Conservation (phyloP, 495 filamentous ascomycete genomes). For the Penicilliopsis zonata region DNA sequence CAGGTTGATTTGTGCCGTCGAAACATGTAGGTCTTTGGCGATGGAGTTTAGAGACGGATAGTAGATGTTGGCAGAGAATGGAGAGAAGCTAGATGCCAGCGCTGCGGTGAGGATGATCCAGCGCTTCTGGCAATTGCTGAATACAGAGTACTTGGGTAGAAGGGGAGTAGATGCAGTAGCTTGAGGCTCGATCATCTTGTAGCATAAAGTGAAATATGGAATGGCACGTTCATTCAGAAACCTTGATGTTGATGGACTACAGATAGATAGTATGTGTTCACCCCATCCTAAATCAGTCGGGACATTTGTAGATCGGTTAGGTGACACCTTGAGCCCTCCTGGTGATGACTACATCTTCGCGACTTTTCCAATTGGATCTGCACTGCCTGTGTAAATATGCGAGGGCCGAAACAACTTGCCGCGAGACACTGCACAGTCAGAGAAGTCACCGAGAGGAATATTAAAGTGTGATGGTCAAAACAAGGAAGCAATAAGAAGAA, state of each 20-base stretch:
- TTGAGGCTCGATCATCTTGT: background rate
- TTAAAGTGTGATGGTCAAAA: background rate
- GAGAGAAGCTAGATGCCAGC: conserved; percentile 20
- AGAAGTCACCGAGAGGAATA: conserved; percentile 8
- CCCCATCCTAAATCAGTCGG: too few relatives aligned
- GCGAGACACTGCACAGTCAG: conserved; percentile 8
- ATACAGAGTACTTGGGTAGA: conserved; percentile 14
- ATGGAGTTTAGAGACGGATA: conserved; percentile 34
- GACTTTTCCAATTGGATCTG: background rate
- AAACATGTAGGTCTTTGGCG: conserved; percentile 24
- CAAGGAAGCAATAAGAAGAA: background rate
- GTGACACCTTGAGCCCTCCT: background rate
- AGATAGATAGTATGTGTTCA: too few relatives aligned
- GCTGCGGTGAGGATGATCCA: conserved; percentile 17
- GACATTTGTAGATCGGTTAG: background rate
- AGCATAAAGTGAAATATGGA: too few relatives aligned
- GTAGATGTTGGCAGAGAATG: conserved; percentile 36
- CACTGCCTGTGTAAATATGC: conserved; percentile 16
- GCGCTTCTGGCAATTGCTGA: conserved; percentile 15
- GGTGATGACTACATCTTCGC: conserved; percentile 6
- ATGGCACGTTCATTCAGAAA: too few relatives aligned
- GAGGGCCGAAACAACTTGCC: conserved; percentile 23
- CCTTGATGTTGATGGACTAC: too few relatives aligned
- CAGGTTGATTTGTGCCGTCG: conserved; percentile 30
- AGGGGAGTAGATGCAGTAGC: conserved; percentile 11